Evolutionary conservation across 495 filamentous ascomycete genomes (phyloP), one percentile per base, ranked within the genome.

Genomic region (Xylaria palmicola): DNA sequence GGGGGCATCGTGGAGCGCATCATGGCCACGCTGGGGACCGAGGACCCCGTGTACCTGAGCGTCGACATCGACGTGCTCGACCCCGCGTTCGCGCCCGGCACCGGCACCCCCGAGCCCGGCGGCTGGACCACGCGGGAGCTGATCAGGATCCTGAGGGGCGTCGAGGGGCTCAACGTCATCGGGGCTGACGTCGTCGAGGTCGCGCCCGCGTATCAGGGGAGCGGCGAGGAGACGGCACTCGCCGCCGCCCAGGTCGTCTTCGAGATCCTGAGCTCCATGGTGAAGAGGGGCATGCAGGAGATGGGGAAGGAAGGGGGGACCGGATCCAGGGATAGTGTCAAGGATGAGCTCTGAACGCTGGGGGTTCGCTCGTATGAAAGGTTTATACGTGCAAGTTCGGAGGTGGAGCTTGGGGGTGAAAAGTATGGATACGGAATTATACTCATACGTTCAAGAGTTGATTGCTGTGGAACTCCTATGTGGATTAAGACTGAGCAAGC

Each of bases 121-220:
- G 88, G 88, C 13, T 91, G 88, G 88, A 90, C 88, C 12, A 89
- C 83, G 29, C 74, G 88, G 22, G 88, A 91, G 72, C 76, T 90
- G 61, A 89, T 89, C 47, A 75, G 85, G 3, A 88, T 91, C 50
- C 67, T 90, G 72, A 77, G 88, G 24, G 89, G 88, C 0, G 72
- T 91, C 7, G 87, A 90, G 76, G 81, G 79, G 36, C 62, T 91
- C 69, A 90, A 90, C 69, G 66, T 90, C 1, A 86, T 91, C 19
- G 88, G 88, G 0, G 88, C 86, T 4, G 88, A 90, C 74, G 86
- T 93, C 62, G 91, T 96, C 22, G 91, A 96, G 81, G 91, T 96
- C 13, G 87, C 88, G 45, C 91, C 91, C 1, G 89, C 90, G 12
- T 94, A 96, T 71, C 90, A 94, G 74, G 90, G 90, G 5, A 84